Evolutionary conservation across 257 asterid genomes (phyloP).

Genomic region (Solanum commersonii): DNA sequence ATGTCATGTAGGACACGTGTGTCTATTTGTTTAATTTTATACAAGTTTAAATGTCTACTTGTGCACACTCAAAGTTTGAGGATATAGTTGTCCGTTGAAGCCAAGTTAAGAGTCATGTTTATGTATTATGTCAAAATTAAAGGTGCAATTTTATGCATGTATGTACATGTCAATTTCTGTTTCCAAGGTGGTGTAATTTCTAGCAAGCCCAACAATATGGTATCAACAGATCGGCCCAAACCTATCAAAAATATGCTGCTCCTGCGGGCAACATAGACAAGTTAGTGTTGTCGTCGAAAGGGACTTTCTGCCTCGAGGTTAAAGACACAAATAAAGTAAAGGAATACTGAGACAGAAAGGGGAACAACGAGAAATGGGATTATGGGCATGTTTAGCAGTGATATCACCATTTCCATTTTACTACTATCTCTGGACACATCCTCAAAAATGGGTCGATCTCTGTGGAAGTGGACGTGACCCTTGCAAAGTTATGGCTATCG

Average conservation of each 20-base stretch:
- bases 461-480: slow-evolving; percentile 77
- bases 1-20: too few relatives aligned
- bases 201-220: neutral
- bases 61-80: too few relatives aligned
- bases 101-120: too few relatives aligned
- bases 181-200: neutral
- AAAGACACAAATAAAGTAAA: neutral
- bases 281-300: neutral
- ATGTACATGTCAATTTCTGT: neutral
- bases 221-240: neutral
- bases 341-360: neutral
- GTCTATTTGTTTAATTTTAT: too few relatives aligned
- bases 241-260: neutral
- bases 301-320: neutral
- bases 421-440: slow-evolving; percentile 78
- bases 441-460: slow-evolving; percentile 71
- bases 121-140: too few relatives aligned
- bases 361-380: slow-evolving; percentile 37
- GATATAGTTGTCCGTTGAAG: too few relatives aligned
- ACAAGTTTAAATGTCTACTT: too few relatives aligned
- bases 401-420: slow-evolving; percentile 85
- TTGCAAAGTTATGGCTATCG: slow-evolving; percentile 60
- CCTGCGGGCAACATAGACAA: neutral
- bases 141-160: too few relatives aligned
- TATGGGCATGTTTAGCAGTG: slow-evolving; percentile 57